Evolutionary conservation across 2,329 filamentous ascomycete species (phyloP), one percentile per base, ranked within the genome.

Genomic region (Escovopsis sp.): DNA sequence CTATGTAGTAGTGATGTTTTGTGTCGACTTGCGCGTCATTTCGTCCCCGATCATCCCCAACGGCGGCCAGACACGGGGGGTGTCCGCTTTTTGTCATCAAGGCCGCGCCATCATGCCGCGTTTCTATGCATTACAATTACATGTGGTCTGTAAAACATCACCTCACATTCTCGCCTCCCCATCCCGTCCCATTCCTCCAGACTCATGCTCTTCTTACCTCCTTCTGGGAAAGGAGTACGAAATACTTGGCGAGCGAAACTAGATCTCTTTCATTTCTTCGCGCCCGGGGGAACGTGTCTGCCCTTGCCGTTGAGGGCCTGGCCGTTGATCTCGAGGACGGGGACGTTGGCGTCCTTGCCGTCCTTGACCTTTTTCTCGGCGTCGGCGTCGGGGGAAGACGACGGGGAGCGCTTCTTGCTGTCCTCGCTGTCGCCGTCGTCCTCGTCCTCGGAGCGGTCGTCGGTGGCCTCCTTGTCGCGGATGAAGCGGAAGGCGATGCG

Each of bases 401-500:
- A n/a, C n/a, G n/a, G n/a, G n/a, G n/a, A n/a, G n/a, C n/a, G n/a
- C n/a, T n/a, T n/a, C n/a, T n/a, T n/a, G n/a, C n/a, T 10, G 38
- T 16, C 28, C 14, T 30, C n/a, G 28, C 28, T 30, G 14, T 66
- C 65, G n/a, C n/a, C n/a, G 18, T 75, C 72, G 6, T 73, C 71
- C 23, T 76, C 74, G 15, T 57, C 63, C 33, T 83, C 79, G 41
- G 78, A 84, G 41, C 81, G 68, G 41, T 85, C 81, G 49, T 87
- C 82, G 34, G 76, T 70, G 25, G 68, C 68, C 15, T 66, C 63
- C 35, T 70, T 68, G 47, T 68, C 69, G 29, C 70, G 63, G 14
- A 80, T 61, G 45, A 83, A 80, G 39, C 80, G 68, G 48, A 76
- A 82, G 32, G 78, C 77, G 43, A 87, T 84, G 43, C 80, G 68